phyloP scores from a whole-genome alignment of 192 early-diverging fungal genomes.

The Phlyctochytrium arcticum region DNA sequence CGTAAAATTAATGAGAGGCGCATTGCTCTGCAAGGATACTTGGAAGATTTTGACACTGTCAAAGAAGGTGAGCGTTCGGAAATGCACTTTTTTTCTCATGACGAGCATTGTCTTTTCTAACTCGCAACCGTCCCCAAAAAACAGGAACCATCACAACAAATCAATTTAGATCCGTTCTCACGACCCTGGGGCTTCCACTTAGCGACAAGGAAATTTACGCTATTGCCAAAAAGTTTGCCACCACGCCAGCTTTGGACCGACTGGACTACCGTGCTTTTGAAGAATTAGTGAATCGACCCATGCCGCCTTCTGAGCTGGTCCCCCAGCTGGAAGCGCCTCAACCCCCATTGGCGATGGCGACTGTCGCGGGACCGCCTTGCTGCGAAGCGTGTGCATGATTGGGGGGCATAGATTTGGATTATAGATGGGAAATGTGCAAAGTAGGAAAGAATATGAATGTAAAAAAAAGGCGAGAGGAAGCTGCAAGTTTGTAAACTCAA shows the following conservation, averaged over 20 bases:
- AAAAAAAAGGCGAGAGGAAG: no score
- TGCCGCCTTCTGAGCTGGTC: no score
- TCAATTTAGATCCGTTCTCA: slow-evolving; percentile 47
- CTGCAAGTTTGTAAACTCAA: no score
- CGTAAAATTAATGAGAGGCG: slow-evolving; percentile 26
- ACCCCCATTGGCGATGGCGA: no score
- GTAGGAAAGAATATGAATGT: no score
- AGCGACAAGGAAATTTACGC: slow-evolving; percentile 40
- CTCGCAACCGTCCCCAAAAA: background rate
- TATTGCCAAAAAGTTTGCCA: slow-evolving; percentile 36
- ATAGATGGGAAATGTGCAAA: no score
- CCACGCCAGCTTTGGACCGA: slow-evolving; percentile 31
- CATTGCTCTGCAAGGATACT: slow-evolving; percentile 39
- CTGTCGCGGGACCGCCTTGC: no score
- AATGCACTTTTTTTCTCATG: background rate
- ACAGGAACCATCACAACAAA: slow-evolving; percentile 51
- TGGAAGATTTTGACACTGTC: slow-evolving; percentile 54
- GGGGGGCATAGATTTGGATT: no score
- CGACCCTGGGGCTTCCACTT: slow-evolving; percentile 33
- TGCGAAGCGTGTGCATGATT: no score
- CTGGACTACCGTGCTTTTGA: slow-evolving; percentile 36
- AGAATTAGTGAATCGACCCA: no score
- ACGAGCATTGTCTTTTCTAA: no score
- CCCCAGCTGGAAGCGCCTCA: no score
- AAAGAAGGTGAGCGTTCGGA: slow-evolving; percentile 36